phyloP scores from a whole-genome alignment of 306 rosid species.

The Fagus crenata region DNA sequence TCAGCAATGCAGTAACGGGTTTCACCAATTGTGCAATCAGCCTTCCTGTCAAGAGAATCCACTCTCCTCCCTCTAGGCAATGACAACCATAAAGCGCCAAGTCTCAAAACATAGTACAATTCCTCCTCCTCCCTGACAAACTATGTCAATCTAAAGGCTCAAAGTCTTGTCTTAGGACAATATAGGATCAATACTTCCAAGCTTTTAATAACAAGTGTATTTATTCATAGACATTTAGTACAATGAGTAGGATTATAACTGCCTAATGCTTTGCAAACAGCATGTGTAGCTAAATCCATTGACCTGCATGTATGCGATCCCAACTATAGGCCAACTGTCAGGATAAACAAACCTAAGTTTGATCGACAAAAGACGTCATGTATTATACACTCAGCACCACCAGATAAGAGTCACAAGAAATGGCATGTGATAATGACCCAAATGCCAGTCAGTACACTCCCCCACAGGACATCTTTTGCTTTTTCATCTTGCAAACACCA shows the following conservation, averaged over 20 bases:
- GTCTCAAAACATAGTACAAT: conserved; percentile 21
- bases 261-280: conserved; percentile 25
- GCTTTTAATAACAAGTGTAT: conserved; percentile 16
- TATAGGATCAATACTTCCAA: conserved; percentile 30
- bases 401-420: conserved; percentile 33
- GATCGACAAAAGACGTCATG: conserved; percentile 27
- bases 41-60: conserved; percentile 24
- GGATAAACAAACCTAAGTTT: conserved; percentile 28
- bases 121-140: conserved; percentile 30
- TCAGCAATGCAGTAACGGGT: conserved; percentile 11
- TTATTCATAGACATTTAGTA: conserved; percentile 26
- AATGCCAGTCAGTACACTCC: conserved; percentile 33
- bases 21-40: conserved; percentile 10
- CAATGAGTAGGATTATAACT: conserved; percentile 27
- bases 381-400: conserved; percentile 26
- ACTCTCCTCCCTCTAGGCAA: conserved; percentile 23
- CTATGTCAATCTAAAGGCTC: conserved; percentile 24
- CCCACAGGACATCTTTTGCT: conserved; percentile 12
- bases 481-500: not conserved
- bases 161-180: conserved; percentile 25
- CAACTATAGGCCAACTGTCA: conserved; percentile 13
- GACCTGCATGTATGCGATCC: conserved; percentile 12
- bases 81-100: conserved; percentile 12
- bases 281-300: conserved; percentile 25
- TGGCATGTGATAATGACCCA: conserved; percentile 33